phyloP scores from a whole-genome alignment of 257 asterid species.

The Solanum gracilifrons region DNA sequence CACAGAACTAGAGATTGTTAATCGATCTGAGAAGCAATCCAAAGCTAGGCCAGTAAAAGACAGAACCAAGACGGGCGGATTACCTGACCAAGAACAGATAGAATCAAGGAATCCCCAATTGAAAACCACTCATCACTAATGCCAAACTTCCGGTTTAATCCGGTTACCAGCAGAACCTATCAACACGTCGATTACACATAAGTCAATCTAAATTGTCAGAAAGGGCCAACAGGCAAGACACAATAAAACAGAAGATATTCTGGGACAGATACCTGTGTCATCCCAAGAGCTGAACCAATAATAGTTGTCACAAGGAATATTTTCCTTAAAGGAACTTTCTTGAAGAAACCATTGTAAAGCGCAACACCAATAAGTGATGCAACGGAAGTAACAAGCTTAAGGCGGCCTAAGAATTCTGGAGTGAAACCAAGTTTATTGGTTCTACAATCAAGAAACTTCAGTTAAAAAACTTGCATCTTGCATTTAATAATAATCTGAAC shows the following conservation, averaged over 20 bases:
- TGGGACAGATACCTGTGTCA: conserved; percentile 64
- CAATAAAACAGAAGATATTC: background rate
- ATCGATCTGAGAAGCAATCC: background rate
- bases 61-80: background rate
- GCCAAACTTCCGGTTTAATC: conserved; percentile 64
- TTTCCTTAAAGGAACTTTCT: conserved; percentile 69
- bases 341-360: conserved; percentile 72
- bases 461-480: background rate
- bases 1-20: background rate
- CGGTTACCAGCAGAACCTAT: conserved; percentile 82
- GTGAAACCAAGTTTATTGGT: conserved; percentile 85
- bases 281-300: conserved; percentile 67
- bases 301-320: conserved; percentile 68
- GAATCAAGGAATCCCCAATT: conserved; percentile 79
- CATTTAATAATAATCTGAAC: background rate
- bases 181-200: background rate
- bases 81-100: conserved; percentile 95
- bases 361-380: conserved; percentile 94
- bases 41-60: background rate
- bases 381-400: conserved; percentile 81
- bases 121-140: conserved; percentile 96
- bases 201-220: background rate
- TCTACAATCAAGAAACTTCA: conserved; percentile 26
- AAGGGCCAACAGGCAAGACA: background rate
- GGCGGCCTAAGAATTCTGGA: conserved; percentile 95